Conservation (phyloP, 2,329 filamentous ascomycete species). For the Chaetothyriales sp. region DNA sequence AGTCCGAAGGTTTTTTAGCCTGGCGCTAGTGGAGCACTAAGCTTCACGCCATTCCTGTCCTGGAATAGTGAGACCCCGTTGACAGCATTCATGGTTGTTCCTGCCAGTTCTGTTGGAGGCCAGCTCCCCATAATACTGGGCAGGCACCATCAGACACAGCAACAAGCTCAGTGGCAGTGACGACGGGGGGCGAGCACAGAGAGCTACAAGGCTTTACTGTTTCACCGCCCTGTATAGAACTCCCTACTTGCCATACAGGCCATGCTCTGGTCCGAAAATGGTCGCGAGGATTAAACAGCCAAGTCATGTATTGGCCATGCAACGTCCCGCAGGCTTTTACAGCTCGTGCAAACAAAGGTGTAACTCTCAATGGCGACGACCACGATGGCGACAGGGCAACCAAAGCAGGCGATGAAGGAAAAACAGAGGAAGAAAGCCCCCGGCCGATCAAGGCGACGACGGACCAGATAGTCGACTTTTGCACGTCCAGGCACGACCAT, state of each 20-base stretch:
- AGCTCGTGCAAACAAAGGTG: constrained; percentile 30
- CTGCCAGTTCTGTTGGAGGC: neutral
- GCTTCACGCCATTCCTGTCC: neutral
- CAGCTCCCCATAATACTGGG: neutral
- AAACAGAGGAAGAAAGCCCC: neutral
- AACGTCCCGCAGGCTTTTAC: constrained; percentile 35
- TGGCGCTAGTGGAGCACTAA: neutral
- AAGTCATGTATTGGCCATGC: constrained; percentile 35
- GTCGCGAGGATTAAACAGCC: constrained; percentile 3
- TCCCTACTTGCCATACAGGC: neutral
- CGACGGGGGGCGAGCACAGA: neutral
- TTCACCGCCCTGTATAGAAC: neutral
- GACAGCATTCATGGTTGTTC: neutral
- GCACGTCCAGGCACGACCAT: constrained; percentile 63
- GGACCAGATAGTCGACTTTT: constrained; percentile 49
- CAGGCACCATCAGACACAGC: neutral
- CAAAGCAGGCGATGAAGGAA: constrained; percentile 15
- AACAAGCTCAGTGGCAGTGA: neutral
- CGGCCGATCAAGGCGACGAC: neutral
- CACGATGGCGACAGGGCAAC: constrained; percentile 18
- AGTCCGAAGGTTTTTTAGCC: neutral
- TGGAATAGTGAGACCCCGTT: neutral
- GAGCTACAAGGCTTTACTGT: neutral
- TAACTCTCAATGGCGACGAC: constrained; percentile 18
- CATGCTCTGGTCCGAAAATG: constrained; percentile 8